Conservation (phyloP, 2,329 filamentous ascomycete species). For the Lanzia echinophila region DNA sequence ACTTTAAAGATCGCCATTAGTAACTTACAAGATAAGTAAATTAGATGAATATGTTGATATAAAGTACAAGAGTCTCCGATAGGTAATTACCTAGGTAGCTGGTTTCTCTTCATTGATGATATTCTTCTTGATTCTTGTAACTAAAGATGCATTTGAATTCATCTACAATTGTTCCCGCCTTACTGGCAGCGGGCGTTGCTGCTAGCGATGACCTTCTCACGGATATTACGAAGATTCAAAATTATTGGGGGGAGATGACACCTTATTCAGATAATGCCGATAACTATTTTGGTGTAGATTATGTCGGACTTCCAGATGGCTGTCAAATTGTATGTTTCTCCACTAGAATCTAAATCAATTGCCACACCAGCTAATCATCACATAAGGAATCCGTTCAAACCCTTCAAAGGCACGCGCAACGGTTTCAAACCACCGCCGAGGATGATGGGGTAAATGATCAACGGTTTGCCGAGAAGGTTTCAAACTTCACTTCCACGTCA, state of each 20-base stretch:
- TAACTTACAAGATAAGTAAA: too few relatives aligned
- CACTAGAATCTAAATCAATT: not conserved
- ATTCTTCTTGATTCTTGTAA: too few relatives aligned
- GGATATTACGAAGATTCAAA: constrained; percentile 28
- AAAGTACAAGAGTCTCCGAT: too few relatives aligned
- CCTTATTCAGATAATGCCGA: constrained; percentile 41
- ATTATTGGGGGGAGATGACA: constrained; percentile 41
- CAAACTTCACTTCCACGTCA: constrained; percentile 37
- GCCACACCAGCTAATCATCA: not conserved
- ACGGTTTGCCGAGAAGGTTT: constrained; percentile 42
- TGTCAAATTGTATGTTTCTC: constrained; percentile 40
- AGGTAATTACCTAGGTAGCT: too few relatives aligned
- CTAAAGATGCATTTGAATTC: not conserved
- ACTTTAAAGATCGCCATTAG: too few relatives aligned
- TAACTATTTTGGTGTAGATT: constrained; percentile 40
- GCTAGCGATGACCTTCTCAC: constrained; percentile 19
- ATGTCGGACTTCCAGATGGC: constrained; percentile 43
- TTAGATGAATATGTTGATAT: too few relatives aligned
- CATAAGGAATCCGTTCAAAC: constrained; percentile 36
- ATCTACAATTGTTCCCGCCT: not conserved
- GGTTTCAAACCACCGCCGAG: constrained; percentile 38
- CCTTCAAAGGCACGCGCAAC: constrained; percentile 48
- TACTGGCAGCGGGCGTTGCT: not conserved
- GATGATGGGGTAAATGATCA: constrained; percentile 45
- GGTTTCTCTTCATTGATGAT: too few relatives aligned